Evolutionary conservation across 768 basidiomycete species (phyloP), one percentile per base, ranked within the genome.

Genomic region (Kwoniella mangroviensis): DNA sequence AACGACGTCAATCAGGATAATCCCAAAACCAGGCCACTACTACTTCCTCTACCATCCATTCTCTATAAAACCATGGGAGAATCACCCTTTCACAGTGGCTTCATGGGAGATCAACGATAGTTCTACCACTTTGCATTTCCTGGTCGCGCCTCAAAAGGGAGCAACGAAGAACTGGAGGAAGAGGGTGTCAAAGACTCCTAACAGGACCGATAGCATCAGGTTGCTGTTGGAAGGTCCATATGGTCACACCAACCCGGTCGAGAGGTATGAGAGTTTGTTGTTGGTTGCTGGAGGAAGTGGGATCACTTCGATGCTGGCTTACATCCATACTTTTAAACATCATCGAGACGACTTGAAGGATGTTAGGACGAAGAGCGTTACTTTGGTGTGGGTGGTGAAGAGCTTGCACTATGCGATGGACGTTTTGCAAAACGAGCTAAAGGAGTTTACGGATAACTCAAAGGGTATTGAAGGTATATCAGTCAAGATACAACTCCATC

Each of bases 11-110:
- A 65, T 74, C 56, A 40, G 19, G 4, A 68, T 70, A 26, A 63
- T 24, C 3, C 73, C 76, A 5, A 53, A 59, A 26, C 63, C 76
- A n/a, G 76, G 76, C 1, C 63, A 71, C 15, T 71, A 77, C 41
- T 77, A 74, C 66, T 77, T 68, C 55, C 61, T 77, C 11, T 77
- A 77, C 57, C 63, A 65, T 3, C 73, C 75, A 1, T 45, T 59
- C 13, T 54, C 56, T 10, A 41, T 69, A 21, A 73, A 63, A 7
- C 67, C 70, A 10, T 77, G 73, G 73, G 76, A 77, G 34, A 77
- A 77, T 51, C 76, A 77, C 58, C 76, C 76, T 15, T 77, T 77
- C 70, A 75, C 76, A 21, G 19, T 77, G 1, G 73, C 76, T 7
- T 57, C 56, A 22, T 75, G 71, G 73, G 59, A 65, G 26, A 34